Conservation (phyloP, 2,329 filamentous ascomycete genomes). For the Chaetomiaceae sp. region DNA sequence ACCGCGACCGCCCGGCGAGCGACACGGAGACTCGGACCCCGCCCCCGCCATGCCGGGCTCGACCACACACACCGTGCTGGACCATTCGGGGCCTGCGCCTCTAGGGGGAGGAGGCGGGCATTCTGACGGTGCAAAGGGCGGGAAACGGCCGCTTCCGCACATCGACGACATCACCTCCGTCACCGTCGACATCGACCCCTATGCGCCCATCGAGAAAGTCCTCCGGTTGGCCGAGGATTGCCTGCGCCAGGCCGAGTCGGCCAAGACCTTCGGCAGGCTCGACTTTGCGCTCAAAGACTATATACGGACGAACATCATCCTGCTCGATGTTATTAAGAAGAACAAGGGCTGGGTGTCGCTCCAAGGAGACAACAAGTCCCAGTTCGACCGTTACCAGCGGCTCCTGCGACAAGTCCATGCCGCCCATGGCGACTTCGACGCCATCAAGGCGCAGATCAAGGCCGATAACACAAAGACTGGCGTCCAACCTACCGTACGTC, state of each 20-base stretch:
- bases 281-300: slow-evolving; percentile 81
- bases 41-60: slow-evolving; percentile 22
- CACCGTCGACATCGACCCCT: slow-evolving; percentile 41
- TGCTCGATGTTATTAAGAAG: slow-evolving; percentile 68
- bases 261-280: slow-evolving; percentile 59
- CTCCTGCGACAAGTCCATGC: slow-evolving; percentile 48
- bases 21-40: background rate
- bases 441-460: slow-evolving; percentile 56
- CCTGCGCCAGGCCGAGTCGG: slow-evolving; percentile 57
- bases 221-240: slow-evolving; percentile 50
- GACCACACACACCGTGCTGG: slow-evolving; percentile 26
- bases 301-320: slow-evolving; percentile 73
- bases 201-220: slow-evolving; percentile 50
- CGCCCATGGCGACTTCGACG: slow-evolving; percentile 48
- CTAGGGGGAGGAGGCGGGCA: slow-evolving; percentile 3
- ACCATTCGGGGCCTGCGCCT: slow-evolving; percentile 25
- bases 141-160: slow-evolving; percentile 43
- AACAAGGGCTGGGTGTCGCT: slow-evolving; percentile 71
- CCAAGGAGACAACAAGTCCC: slow-evolving; percentile 48
- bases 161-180: slow-evolving; percentile 50
- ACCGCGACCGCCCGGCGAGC: background rate
- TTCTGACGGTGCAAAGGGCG: slow-evolving; percentile 18
- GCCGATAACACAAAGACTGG: slow-evolving; percentile 61
- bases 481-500: slow-evolving; percentile 40
- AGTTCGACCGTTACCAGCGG: slow-evolving; percentile 44